Evolutionary conservation across 768 basidiomycete species (phyloP), one percentile per base, ranked within the genome.

Genomic region (Tulasnella sp.): DNA sequence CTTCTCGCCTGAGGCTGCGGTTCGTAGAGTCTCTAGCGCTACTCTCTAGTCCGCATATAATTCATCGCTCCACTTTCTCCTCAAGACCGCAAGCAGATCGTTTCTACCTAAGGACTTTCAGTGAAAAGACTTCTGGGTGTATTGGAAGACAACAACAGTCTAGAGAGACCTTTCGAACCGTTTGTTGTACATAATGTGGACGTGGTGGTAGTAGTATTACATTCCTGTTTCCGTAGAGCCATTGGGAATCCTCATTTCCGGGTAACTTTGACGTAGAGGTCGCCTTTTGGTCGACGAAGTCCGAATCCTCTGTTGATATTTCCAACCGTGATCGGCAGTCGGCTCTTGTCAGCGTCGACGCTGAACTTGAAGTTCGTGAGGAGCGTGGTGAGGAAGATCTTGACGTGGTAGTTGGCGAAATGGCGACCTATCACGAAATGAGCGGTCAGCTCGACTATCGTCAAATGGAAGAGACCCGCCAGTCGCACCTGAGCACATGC

Each of bases 221-320:
- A 21, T 52, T 52, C 52, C 12, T 24, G 3, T 24, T n/a, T 52
- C n/a, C n/a, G 52, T 3, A 52, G 8, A 52, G 24, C 8, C 52
- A n/a, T 52, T 24, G 9, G n/a, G n/a, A 10, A 52, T 52, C 52
- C 62, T 68, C 12, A 68, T 19, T 31, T 34, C 56, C 78, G 39
- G 21, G 8, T 74, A 40, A 80, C 40, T 3, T 46, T 75, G 75
- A 80, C 79, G 21, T 18, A 42, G 10, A 80, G 56, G n/a, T 80
- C 79, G 7, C 79, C 79, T 36, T 80, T 42, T 1, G 79, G 79
- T 68, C 79, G 31, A 14, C 73, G 31, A 9, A 80, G 39, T 38
- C 79, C 79, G 56, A 80, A 76, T 12, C 79, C 79, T 75, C 79
- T 5, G 39, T 80, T 80, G 38, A 38, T 56, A 21, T 39, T 40